Evolutionary conservation across 805 yeast species (phyloP).

Genomic region (Metschnikowia lunata): DNA sequence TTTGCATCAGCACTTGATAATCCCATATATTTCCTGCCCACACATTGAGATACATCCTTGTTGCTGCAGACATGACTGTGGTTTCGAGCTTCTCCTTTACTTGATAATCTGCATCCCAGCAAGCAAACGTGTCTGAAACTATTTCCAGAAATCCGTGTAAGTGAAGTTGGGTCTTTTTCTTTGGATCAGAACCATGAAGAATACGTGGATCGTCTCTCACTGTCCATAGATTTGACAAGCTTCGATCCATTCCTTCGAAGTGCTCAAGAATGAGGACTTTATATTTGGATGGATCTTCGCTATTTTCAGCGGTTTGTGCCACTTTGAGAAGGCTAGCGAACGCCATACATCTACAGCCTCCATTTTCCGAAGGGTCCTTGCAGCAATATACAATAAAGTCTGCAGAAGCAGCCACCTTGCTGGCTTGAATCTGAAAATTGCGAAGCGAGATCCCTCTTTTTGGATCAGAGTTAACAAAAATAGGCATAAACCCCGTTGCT

Average conservation of each 20-base stretch:
- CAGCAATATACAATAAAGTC: conserved; percentile 66
- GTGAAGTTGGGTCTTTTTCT: conserved; percentile 19
- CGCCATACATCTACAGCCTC: conserved; percentile 14
- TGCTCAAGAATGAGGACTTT: conserved; percentile 20
- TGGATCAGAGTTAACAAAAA: conserved; percentile 61
- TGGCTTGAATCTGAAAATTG: conserved; percentile 80
- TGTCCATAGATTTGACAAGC: conserved; percentile 10
- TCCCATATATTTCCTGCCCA: conserved; percentile 88
- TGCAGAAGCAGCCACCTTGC: conserved; percentile 70
- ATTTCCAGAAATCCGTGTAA: conserved; percentile 7
- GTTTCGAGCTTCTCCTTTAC: conserved; percentile 80
- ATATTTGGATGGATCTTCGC: conserved; percentile 7
- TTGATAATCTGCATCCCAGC: conserved; percentile 65
- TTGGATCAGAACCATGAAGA: conserved; percentile 10
- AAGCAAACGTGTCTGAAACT: conserved; percentile 10
- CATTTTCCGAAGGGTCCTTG: conserved; percentile 2
- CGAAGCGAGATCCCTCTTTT: conserved; percentile 70
- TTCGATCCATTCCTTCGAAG: conserved; percentile 4
- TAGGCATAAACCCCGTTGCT: conserved; percentile 43
- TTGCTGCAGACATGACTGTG: conserved; percentile 76
- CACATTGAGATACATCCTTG: conserved; percentile 49
- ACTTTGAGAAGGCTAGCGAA: conserved; percentile 34
- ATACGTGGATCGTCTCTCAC: conserved; percentile 11
- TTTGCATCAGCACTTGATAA: conserved; percentile 40
- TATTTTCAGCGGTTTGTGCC: conserved; percentile 28